These are phyloP conservation scores for Tetrapisispora nanseiensis DNA, from an alignment of 805 yeast species.

Conservation along the genomic window DNA sequence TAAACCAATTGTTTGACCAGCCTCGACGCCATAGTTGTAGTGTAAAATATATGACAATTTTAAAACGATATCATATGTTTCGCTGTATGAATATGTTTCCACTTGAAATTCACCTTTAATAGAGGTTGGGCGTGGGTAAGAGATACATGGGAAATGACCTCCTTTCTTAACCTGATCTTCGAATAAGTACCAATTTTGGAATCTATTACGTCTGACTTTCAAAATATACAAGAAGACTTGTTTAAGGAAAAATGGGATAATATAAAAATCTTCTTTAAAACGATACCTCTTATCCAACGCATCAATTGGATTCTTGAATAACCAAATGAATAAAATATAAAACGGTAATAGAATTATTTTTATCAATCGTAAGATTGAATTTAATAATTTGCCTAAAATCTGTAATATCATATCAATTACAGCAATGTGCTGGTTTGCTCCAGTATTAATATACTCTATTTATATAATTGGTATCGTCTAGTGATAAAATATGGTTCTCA, in stretches of 20 bases:
- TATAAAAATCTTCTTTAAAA: conserved; percentile 42
- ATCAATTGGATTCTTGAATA: conserved; percentile 10
- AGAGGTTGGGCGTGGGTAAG: conserved; percentile 38
- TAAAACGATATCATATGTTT: conserved; percentile 57
- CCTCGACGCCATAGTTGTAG: conserved; percentile 50
- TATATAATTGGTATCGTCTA: no score
- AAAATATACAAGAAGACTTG: conserved; percentile 34
- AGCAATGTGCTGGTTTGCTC: neutral
- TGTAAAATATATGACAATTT: conserved; percentile 56
- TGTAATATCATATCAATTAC: neutral
- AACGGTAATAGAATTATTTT: conserved; percentile 11
- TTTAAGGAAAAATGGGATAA: conserved; percentile 37
- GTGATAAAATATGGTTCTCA: neutral
- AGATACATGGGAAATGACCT: conserved; percentile 49
- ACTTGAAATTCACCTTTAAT: conserved; percentile 44
- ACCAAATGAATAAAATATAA: conserved; percentile 4
- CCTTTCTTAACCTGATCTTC: conserved; percentile 43
- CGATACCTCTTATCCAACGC: conserved; percentile 27
- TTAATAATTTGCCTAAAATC: neutral
- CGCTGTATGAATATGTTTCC: conserved; percentile 57
- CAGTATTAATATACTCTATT: no score
- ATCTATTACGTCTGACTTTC: conserved; percentile 19
- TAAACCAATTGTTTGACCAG: conserved; percentile 62
- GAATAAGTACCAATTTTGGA: conserved; percentile 62
- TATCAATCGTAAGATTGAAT: neutral